Percentiles rank a stretch among this genome's conserved stretches.
Conservation (phyloP, 331 rosid species). For the Dryas integrifolia region DNA sequence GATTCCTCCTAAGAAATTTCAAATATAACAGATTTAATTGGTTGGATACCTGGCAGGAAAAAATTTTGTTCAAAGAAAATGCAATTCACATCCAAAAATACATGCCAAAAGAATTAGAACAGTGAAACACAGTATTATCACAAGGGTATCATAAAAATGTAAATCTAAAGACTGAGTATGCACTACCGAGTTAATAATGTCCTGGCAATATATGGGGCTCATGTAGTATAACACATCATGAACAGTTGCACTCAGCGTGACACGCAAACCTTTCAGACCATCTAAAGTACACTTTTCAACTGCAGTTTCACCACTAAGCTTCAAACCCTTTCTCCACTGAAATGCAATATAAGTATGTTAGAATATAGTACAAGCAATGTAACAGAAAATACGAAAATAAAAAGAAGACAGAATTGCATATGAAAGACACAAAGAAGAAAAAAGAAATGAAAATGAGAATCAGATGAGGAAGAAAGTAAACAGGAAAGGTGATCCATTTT, state of each 20-base stretch:
- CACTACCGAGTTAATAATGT: slow-evolving; percentile 80
- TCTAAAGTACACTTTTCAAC: slow-evolving; percentile 89
- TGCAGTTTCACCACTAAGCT: slow-evolving; percentile 94
- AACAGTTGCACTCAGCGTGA: slow-evolving; percentile 88
- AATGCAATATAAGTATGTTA: slow-evolving; percentile 26
- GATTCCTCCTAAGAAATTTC: slow-evolving; percentile 88
- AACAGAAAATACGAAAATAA: background rate
- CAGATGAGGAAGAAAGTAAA: background rate
- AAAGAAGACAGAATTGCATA: background rate
- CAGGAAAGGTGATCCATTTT: background rate
- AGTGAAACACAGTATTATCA: background rate
- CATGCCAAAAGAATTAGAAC: background rate
- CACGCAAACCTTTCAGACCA: slow-evolving; percentile 96
- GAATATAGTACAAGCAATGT: background rate
- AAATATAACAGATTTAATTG: slow-evolving; percentile 77
- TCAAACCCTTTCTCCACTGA: slow-evolving; percentile 98
- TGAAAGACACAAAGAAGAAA: background rate
- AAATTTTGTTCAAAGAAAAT: slow-evolving; percentile 3
- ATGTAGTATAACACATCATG: slow-evolving; percentile 96
- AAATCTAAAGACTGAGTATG: slow-evolving; percentile 9
- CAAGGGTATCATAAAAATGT: background rate
- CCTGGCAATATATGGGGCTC: slow-evolving; percentile 99
- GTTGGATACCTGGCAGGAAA: slow-evolving; percentile 68
- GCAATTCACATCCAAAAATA: slow-evolving; percentile 2
- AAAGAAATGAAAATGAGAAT: background rate